These are phyloP conservation scores for Phialocephala subalpina DNA, from an alignment of 2,329 filamentous ascomycete species.

Conservation along the genomic window DNA sequence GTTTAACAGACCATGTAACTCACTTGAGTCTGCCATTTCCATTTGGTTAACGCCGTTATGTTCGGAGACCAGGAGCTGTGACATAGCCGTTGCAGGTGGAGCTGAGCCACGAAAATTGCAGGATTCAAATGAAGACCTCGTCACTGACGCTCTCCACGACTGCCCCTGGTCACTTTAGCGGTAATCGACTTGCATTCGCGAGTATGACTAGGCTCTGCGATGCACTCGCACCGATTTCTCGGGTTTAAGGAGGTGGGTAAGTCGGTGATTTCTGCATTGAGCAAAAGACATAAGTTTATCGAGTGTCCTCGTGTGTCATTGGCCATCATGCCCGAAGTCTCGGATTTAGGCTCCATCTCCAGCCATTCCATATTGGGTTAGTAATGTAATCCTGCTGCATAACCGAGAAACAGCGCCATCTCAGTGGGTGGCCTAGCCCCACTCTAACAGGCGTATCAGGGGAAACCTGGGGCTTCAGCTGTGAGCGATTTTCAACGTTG, in stretches of 20 bases:
- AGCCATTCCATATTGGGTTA: neutral
- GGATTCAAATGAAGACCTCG: neutral
- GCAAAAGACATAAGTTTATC: neutral
- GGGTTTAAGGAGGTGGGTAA: neutral
- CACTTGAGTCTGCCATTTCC: neutral
- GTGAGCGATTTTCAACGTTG: neutral
- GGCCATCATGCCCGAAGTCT: neutral
- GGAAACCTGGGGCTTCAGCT: neutral
- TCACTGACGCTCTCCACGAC: neutral
- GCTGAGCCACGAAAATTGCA: neutral
- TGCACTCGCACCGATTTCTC: neutral
- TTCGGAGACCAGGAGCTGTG: neutral
- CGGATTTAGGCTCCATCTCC: neutral
- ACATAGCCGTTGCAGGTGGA: neutral
- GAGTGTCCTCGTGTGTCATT: neutral
- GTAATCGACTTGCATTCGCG: neutral
- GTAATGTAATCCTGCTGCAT: constrained; percentile 5
- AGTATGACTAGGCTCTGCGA: neutral
- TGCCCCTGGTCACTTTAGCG: neutral
- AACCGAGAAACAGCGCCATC: neutral
- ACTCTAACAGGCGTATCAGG: neutral
- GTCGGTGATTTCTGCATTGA: neutral
- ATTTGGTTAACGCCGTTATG: neutral
- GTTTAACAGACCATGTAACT: neutral
- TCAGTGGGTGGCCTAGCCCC: neutral